Conservation (phyloP, 345 rosid species). For the Gossypium anomalum region DNA sequence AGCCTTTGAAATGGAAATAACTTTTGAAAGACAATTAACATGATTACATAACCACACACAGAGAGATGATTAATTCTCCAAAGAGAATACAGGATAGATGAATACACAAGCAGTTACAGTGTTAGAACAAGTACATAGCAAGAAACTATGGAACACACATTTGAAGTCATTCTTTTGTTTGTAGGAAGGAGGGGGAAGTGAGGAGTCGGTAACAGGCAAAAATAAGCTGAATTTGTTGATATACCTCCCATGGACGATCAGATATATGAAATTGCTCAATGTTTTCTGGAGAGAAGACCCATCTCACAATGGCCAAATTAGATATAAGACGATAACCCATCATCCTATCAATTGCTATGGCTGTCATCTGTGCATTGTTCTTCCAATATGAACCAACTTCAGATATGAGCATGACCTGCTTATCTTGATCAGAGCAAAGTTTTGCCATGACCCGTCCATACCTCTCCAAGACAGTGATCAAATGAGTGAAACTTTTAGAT, state of each 20-base stretch:
- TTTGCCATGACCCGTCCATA: slow-evolving; percentile 82
- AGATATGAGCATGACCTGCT: slow-evolving; percentile 66
- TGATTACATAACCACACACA: not conserved
- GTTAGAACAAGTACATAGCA: not conserved
- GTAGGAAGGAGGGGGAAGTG: not conserved
- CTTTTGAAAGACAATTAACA: not conserved
- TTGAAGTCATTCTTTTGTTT: not conserved
- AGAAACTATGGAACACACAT: not conserved
- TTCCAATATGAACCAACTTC: slow-evolving; percentile 88
- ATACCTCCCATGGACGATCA: slow-evolving; percentile 97
- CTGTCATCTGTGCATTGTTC: slow-evolving; percentile 81
- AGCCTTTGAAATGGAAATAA: slow-evolving; percentile 3
- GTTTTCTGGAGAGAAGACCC: slow-evolving; percentile 85
- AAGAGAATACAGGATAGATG: not conserved
- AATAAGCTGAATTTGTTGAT: not conserved
- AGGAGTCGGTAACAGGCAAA: not conserved
- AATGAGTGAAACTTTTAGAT: slow-evolving; percentile 95
- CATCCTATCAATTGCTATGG: slow-evolving; percentile 91
- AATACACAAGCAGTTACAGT: not conserved
- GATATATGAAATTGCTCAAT: slow-evolving; percentile 76
- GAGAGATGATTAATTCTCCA: not conserved
- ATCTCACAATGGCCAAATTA: slow-evolving; percentile 85
- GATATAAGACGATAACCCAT: slow-evolving; percentile 97
- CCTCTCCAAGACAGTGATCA: slow-evolving; percentile 92
- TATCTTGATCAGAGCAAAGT: slow-evolving; percentile 73